Conservation (phyloP, 352 stramenopile genomes). For the Phytopythium boreale region DNA sequence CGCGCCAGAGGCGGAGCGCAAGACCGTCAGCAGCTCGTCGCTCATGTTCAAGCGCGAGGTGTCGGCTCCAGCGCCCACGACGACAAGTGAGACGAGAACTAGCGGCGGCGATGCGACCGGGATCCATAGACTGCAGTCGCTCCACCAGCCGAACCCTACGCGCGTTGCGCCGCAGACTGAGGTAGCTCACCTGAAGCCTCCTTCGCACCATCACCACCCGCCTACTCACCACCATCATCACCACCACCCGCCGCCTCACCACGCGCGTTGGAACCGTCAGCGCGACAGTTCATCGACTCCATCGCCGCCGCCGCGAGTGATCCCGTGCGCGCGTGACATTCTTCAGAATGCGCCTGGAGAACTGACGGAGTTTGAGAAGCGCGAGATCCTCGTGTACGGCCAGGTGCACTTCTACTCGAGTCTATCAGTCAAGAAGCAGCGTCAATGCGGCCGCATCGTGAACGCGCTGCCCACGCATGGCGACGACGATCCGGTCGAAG, state of each 20-base stretch:
- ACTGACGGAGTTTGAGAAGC: constrained; percentile 43
- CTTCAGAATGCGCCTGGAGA: constrained; percentile 12
- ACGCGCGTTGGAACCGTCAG: constrained; percentile 2
- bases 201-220: background rate
- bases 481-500: constrained; percentile 18
- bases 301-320: constrained; percentile 11
- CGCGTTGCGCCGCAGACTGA: background rate
- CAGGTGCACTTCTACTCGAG: constrained; percentile 53
- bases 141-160: background rate
- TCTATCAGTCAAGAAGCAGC: constrained; percentile 27
- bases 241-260: constrained; percentile 13
- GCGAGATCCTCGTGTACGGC: constrained; percentile 47
- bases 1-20: background rate
- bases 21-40: background rate
- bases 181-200: background rate
- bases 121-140: background rate
- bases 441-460: constrained; percentile 28
- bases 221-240: background rate
- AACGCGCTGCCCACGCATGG: constrained; percentile 18
- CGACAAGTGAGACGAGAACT: background rate
- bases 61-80: background rate
- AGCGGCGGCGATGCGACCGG: background rate
- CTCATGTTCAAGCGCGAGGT: background rate
- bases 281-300: constrained; percentile 10
- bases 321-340: background rate